Base-by-base conservation (phyloP, 2,329 filamentous ascomycete genomes). In the Colletotrichum eremochloae region DNA sequence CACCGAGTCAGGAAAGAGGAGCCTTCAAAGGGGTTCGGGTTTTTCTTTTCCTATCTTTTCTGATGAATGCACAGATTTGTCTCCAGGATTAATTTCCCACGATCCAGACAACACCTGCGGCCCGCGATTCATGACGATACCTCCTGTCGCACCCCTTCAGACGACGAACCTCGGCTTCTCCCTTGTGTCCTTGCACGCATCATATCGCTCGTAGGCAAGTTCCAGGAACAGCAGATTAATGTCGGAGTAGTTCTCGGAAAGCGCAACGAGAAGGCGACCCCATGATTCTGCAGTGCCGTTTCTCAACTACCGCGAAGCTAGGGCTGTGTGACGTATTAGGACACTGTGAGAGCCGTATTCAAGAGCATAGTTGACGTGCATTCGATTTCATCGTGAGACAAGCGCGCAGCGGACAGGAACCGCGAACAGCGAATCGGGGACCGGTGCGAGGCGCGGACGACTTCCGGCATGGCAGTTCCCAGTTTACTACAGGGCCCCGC, bases 61-160 rank as follows among this genome's bases (percentile, higher is more conserved):
- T 24, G 14, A 36, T 8, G 42, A 33, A 12, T 20, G 44, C 38
- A 40, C 20, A 53, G 40, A 20, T n/a, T 52, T 29, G 11, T 20
- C 15, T n/a, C 44, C 46, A 52, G 18, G 46, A 52, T n/a, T n/a
- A 29, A 18, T 62, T 29, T 52, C 36, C 36, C 69, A 53, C 36
- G 18, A 44, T 58, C 42, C 38, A 52, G 29, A 50, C 12, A n/a
- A 15, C 58, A 29, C 44, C 38, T 60, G 36, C 60, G 48, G 38
- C 65, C 67, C 69, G 58, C 69, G 69, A 72, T 40, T 72, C 69
- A 68, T 64, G 69, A 63, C 58, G 65, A 63, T 60, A 44, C 52
- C 44, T 29, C 33, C 53, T 18, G 14, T 42, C 40, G 18, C 24
- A 42, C 40, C 36, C 52, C 65, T 36, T 36, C 56, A 31, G 24